Base-by-base conservation (phyloP, 441 rosid genomes). In the Manihot esculenta region DNA sequence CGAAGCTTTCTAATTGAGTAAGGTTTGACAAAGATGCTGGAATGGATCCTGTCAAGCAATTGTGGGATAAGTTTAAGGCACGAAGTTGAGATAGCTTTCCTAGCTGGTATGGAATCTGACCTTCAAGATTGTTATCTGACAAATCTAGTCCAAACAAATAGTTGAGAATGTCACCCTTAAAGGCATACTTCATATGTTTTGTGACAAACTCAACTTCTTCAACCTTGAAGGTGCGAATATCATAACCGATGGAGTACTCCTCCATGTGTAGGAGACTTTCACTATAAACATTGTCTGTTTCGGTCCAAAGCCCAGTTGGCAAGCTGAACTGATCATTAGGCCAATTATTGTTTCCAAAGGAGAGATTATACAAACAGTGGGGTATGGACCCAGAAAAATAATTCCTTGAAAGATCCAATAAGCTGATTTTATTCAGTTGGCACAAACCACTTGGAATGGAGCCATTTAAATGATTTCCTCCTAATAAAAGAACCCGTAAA, bases 1-100 rank as follows among this genome's bases (percentile, higher is more conserved):
- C 77, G 41, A 74, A 55, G 26, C 77, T 74, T 51, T 74, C 77
- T 21, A 68, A 9, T 18, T 54, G 59, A 0, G 35, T 8, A 6
- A 74, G 26, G 0, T 53, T 62, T 3, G 59, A 54, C 23, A 74
- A 68, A 0, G 77, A 3, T 5, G 8, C 0, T 1, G 73, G 77
- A 23, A 74, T 62, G 1, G 63, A n/a, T 4, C 73, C 73, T 8
- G 27, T 55, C 49, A 74, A 42, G 0, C 44, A 27, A 49, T 57
- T 57, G 18, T 27, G 20, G 10, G 62, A 57, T 2, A 57, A 57
- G 62, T 57, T 57, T 18, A 57, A 11, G 35, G 62, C 35, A 26
- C 12, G 62, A 27, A 57, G 14, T 38, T 9, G 0, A 57, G n/a
- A 26, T 26, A 27, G 20, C n/a, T 57, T 56, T 11, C 62, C 62